phyloP scores from a whole-genome alignment of 148 eudicot genomes.

The Camellia japonica region DNA sequence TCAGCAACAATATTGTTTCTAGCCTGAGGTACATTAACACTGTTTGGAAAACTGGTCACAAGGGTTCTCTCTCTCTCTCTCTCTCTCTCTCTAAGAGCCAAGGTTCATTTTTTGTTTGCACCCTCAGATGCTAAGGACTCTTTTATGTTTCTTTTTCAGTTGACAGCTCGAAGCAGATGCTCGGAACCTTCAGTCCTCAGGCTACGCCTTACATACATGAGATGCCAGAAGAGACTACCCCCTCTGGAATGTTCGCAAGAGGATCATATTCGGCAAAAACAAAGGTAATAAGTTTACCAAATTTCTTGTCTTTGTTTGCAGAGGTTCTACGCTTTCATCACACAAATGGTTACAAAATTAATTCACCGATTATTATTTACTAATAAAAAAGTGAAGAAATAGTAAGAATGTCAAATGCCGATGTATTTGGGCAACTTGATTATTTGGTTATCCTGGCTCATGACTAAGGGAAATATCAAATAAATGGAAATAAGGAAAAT shows the following conservation, averaged over 20 bases:
- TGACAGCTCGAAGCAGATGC: constrained; percentile 67
- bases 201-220: constrained; percentile 56
- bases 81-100: too few relatives aligned
- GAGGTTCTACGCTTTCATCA: too few relatives aligned
- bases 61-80: constrained; percentile 38
- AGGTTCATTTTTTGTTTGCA: too few relatives aligned
- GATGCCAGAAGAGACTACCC: constrained; percentile 68
- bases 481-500: too few relatives aligned
- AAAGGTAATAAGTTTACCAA: constrained; percentile 34
- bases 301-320: neutral
- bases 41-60: constrained; percentile 78
- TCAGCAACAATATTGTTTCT: constrained; percentile 66
- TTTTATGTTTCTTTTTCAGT: constrained; percentile 28
- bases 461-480: too few relatives aligned
- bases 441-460: too few relatives aligned
- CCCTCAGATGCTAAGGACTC: neutral
- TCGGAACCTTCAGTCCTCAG: constrained; percentile 72
- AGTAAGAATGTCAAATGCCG: too few relatives aligned
- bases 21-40: constrained; percentile 69
- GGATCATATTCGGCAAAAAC: constrained; percentile 62
- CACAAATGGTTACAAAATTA: too few relatives aligned
- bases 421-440: too few relatives aligned
- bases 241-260: constrained; percentile 70
- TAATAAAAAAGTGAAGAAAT: too few relatives aligned
- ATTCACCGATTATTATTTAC: too few relatives aligned